Conservation (phyloP, 345 rosid genomes). For the Pelargonium nanum region DNA sequence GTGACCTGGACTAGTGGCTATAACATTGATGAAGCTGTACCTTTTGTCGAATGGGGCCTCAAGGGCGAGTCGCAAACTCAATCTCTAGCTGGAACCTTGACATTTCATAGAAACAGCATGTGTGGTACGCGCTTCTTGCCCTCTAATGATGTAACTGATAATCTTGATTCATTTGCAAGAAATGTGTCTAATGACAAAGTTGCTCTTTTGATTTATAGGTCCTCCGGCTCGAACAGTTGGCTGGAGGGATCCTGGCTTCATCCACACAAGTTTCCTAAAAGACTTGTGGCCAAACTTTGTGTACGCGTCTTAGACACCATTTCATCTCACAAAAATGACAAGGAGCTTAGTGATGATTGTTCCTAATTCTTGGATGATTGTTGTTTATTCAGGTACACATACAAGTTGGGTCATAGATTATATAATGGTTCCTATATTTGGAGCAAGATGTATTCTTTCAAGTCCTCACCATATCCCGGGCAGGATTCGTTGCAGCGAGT, state of each 20-base stretch:
- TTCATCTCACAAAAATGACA: background rate
- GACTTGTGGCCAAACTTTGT: constrained; percentile 37
- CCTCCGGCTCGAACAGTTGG: constrained; percentile 39
- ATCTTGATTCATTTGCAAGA: too few relatives aligned
- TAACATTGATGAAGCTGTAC: constrained; percentile 57
- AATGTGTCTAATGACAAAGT: too few relatives aligned
- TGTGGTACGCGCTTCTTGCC: constrained; percentile 49
- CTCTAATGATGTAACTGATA: background rate
- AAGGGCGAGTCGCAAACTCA: constrained; percentile 28
- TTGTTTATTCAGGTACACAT: constrained; percentile 22
- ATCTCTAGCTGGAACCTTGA: constrained; percentile 77
- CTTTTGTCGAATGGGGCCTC: constrained; percentile 69
- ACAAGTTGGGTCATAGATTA: constrained; percentile 29
- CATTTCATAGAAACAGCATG: constrained; percentile 66
- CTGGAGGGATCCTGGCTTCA: constrained; percentile 47
- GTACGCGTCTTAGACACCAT: constrained; percentile 15
- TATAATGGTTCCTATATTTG: constrained; percentile 13
- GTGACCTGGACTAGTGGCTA: constrained; percentile 99
- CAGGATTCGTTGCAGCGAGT: constrained; percentile 78
- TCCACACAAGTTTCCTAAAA: constrained; percentile 39
- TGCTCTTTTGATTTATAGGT: too few relatives aligned
- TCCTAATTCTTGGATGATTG: background rate
- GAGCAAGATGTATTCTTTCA: constrained; percentile 39
- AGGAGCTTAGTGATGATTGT: background rate
- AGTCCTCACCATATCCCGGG: constrained; percentile 81